Percentiles rank a stretch among this genome's conserved stretches.
Evolutionary conservation across 345 rosid genomes (phyloP).

Genomic region (Aurinia saxatilis): DNA sequence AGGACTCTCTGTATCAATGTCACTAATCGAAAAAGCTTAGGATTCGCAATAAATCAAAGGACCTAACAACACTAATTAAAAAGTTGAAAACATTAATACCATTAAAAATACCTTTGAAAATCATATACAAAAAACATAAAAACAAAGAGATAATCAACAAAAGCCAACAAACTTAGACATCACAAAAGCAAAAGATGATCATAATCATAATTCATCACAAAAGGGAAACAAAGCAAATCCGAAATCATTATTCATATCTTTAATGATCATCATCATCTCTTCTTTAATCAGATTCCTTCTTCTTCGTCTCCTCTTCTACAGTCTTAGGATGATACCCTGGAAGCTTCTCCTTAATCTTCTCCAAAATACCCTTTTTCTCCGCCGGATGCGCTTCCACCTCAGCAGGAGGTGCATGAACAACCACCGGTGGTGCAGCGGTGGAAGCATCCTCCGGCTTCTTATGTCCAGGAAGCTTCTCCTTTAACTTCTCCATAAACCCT

Average conservation of each 20-base stretch:
- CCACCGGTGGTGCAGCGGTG: conserved; percentile 26
- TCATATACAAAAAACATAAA: conserved; percentile 6
- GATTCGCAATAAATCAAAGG: too few species aligned
- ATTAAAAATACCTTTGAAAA: conserved; percentile 10
- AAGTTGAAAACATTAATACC: not conserved
- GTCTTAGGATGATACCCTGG: conserved; percentile 72
- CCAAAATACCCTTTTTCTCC: conserved; percentile 74
- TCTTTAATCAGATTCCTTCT: conserved; percentile 16
- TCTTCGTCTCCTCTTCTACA: conserved; percentile 40
- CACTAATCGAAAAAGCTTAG: not conserved
- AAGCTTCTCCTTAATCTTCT: conserved; percentile 89
- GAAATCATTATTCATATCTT: conserved; percentile 5
- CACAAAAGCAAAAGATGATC: conserved; percentile 27
- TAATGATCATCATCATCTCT: not conserved
- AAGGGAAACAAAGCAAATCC: not conserved
- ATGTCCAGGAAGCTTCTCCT: conserved; percentile 44
- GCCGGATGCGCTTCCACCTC: conserved; percentile 20
- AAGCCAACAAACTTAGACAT: conserved; percentile 16
- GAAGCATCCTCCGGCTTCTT: conserved; percentile 39
- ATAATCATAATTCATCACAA: conserved; percentile 1
- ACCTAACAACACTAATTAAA: too few species aligned
- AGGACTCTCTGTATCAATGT: not conserved
- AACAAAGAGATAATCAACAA: conserved; percentile 5
- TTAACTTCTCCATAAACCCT: conserved; percentile 44
- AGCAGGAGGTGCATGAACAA: conserved; percentile 22